Evolutionary conservation across 495 filamentous ascomycete species (phyloP).

Genomic region (Aspergillus olivimuriae): DNA sequence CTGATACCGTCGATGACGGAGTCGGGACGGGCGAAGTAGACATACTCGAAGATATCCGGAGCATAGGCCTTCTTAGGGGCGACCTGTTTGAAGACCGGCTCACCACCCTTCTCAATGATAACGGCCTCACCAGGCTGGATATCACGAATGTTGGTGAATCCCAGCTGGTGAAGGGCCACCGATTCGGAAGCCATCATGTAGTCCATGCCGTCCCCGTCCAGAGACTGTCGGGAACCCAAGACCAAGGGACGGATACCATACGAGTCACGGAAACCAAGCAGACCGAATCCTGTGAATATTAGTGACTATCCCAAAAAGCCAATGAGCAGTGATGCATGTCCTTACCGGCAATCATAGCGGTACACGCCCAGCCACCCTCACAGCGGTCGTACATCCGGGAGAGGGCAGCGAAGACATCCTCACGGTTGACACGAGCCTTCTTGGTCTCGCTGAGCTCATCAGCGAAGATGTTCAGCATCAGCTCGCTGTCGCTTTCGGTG

Average conservation of each 20-base stretch:
- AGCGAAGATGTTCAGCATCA: slow-evolving; percentile 94
- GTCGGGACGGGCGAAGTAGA: slow-evolving; percentile 72
- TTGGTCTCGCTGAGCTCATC: slow-evolving; percentile 92
- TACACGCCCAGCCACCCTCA: slow-evolving; percentile 80
- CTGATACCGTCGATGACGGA: slow-evolving; percentile 90
- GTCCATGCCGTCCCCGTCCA: slow-evolving; percentile 65
- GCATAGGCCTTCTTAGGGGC: slow-evolving; percentile 65
- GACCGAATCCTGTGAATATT: slow-evolving; percentile 58
- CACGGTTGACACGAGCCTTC: slow-evolving; percentile 87
- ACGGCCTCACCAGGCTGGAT: slow-evolving; percentile 90
- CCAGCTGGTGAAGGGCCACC: slow-evolving; percentile 81
- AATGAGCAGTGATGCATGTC: no score
- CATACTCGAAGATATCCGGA: slow-evolving; percentile 93
- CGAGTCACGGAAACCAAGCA: slow-evolving; percentile 83
- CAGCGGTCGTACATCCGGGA: slow-evolving; percentile 69
- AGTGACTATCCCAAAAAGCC: no score
- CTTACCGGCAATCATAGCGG: slow-evolving; percentile 83
- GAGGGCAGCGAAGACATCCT: slow-evolving; percentile 80
- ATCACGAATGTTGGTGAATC: slow-evolving; percentile 74
- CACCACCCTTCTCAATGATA: slow-evolving; percentile 78
- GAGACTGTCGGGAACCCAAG: slow-evolving; percentile 66
- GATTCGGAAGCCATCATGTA: slow-evolving; percentile 99
- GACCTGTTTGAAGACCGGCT: slow-evolving; percentile 71
- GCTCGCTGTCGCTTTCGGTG: slow-evolving; percentile 89
- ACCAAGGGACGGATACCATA: slow-evolving; percentile 88